Percentiles rank a stretch among this genome's conserved stretches.
These are phyloP conservation scores for Candida alai DNA, from an alignment of 805 yeast genomes.

Conservation along the genomic window DNA sequence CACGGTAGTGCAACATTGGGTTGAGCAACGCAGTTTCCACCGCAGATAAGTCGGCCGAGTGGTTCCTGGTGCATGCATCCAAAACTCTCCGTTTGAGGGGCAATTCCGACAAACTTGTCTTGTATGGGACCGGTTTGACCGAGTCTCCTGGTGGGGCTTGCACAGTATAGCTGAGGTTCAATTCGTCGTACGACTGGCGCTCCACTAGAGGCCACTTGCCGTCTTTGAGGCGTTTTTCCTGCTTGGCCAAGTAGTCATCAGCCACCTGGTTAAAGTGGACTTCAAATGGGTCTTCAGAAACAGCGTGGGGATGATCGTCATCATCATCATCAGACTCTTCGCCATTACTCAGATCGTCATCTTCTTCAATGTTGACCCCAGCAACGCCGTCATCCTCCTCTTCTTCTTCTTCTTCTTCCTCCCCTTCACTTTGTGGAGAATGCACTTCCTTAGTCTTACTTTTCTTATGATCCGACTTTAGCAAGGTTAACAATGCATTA, in stretches of 20 bases:
- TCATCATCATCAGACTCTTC: constrained; percentile 33
- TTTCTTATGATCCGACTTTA: constrained; percentile 43
- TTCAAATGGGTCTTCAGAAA: constrained; percentile 65
- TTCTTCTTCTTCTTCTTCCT: constrained; percentile 13
- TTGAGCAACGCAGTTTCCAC: constrained; percentile 54
- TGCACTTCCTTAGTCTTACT: constrained; percentile 11
- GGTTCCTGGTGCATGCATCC: constrained; percentile 15
- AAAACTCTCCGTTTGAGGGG: constrained; percentile 29
- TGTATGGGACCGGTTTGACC: constrained; percentile 8
- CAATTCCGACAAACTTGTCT: constrained; percentile 15
- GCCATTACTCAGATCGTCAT: too few species aligned
- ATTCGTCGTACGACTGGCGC: constrained; percentile 16
- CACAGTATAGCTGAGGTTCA: constrained; percentile 25
- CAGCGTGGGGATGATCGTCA: constrained; percentile 36
- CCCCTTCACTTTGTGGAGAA: constrained; percentile 8
- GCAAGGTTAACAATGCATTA: constrained; percentile 61
- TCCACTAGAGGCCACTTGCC: constrained; percentile 26
- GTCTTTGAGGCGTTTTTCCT: constrained; percentile 17
- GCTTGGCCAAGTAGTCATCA: constrained; percentile 29
- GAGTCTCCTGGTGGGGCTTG: constrained; percentile 32
- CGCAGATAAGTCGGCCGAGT: constrained; percentile 14
- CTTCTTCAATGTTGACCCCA: constrained; percentile 20
- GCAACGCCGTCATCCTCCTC: constrained; percentile 15
- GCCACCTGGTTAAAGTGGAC: constrained; percentile 61
- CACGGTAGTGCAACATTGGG: constrained; percentile 71